phyloP scores from a whole-genome alignment of 2,329 filamentous ascomycete genomes.

The Curvularia hawaiiensis region DNA sequence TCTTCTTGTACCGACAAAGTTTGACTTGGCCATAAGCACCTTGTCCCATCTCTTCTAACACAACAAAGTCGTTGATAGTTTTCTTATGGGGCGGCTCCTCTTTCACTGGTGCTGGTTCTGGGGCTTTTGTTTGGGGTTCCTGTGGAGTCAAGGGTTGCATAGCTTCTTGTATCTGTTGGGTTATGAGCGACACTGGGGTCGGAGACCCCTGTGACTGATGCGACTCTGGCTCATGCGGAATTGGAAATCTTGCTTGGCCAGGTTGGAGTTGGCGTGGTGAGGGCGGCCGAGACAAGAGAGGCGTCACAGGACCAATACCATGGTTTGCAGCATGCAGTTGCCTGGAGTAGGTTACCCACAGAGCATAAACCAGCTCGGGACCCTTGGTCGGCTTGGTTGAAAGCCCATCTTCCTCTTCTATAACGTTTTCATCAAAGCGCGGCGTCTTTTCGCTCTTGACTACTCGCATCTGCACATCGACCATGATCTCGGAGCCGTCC shows the following conservation, averaged over 20 bases:
- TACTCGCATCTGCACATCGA: constrained; percentile 95
- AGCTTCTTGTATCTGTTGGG: constrained; percentile 57
- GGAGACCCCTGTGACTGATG: constrained; percentile 43
- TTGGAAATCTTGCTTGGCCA: constrained; percentile 62
- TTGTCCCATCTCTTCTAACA: constrained; percentile 98
- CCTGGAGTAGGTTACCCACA: constrained; percentile 97
- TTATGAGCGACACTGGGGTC: constrained; percentile 54
- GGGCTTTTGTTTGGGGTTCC: constrained; percentile 37
- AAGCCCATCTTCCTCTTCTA: constrained; percentile 61
- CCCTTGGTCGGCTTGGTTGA: constrained; percentile 53
- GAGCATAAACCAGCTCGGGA: constrained; percentile 82
- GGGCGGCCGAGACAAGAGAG: constrained; percentile 68
- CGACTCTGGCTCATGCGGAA: constrained; percentile 44
- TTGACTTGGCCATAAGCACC: constrained; percentile 98
- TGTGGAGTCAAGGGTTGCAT: constrained; percentile 53
- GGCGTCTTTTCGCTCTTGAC: constrained; percentile 76
- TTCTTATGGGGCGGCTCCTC: constrained; percentile 64
- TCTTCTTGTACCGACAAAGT: constrained; percentile 82
- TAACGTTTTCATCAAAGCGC: constrained; percentile 62
- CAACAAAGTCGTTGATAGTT: constrained; percentile 85
- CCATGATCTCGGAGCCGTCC: constrained; percentile 88
- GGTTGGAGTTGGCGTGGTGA: constrained; percentile 80
- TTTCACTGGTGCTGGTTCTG: constrained; percentile 19
- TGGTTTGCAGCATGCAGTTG: constrained; percentile 80
- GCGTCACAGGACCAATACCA: constrained; percentile 66